These are phyloP conservation scores for Pisolithus orientalis DNA, from an alignment of 768 basidiomycete species.

Conservation along the genomic window DNA sequence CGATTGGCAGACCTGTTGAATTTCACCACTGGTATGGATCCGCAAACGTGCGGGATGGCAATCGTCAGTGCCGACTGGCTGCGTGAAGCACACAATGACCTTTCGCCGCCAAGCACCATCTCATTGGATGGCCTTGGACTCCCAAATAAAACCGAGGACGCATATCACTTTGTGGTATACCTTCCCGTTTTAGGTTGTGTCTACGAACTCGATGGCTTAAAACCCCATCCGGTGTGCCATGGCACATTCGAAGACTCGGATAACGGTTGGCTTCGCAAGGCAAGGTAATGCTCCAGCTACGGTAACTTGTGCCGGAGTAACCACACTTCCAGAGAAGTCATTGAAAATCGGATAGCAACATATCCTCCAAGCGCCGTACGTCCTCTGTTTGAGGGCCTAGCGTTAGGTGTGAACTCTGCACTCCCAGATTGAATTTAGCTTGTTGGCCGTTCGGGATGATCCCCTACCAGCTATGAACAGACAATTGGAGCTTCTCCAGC, in stretches of 20 bases:
- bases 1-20: constrained; percentile 67
- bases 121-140: constrained; percentile 79
- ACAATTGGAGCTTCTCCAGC: constrained; percentile 47
- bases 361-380: constrained; percentile 86
- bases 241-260: constrained; percentile 60
- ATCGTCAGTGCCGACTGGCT: constrained; percentile 79
- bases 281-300: constrained; percentile 43
- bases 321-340: constrained; percentile 54
- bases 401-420: constrained; percentile 4
- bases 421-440: constrained; percentile 80
- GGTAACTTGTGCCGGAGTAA: constrained; percentile 11
- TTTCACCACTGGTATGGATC: constrained; percentile 84
- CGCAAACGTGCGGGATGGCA: constrained; percentile 75
- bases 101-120: constrained; percentile 86
- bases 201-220: constrained; percentile 93
- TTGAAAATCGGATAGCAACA: constrained; percentile 83
- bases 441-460: constrained; percentile 81
- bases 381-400: not conserved
- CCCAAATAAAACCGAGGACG: constrained; percentile 67
- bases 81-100: constrained; percentile 83
- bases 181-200: constrained; percentile 76
- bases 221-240: constrained; percentile 72
- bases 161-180: constrained; percentile 96
- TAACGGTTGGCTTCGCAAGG: constrained; percentile 80
- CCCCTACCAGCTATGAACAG: constrained; percentile 64